These are phyloP conservation scores for Flueggea neowawraea DNA, from an alignment of 441 rosid species.

Conservation along the genomic window DNA sequence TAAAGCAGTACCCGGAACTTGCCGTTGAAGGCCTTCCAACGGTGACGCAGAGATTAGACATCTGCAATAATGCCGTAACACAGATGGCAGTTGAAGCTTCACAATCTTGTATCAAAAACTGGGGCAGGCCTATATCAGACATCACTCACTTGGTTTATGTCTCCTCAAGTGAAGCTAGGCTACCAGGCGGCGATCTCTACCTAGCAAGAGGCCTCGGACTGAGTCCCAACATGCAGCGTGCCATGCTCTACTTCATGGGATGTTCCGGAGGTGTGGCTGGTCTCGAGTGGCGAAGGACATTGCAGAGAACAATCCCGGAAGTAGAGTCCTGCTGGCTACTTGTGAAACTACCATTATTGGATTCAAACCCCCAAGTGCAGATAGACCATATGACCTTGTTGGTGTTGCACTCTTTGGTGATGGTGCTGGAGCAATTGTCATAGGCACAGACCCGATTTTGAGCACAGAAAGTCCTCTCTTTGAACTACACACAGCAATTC, in stretches of 20 bases:
- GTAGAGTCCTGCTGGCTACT: slow-evolving; percentile 82
- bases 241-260: slow-evolving; percentile 81
- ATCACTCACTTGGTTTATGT: slow-evolving; percentile 92
- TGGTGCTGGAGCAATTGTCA: slow-evolving; percentile 87
- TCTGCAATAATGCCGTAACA: slow-evolving; percentile 82
- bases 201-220: slow-evolving; percentile 80
- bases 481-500: slow-evolving; percentile 87
- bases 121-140: slow-evolving; percentile 84
- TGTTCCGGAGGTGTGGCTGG: slow-evolving; percentile 98
- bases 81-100: slow-evolving; percentile 92
- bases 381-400: slow-evolving; percentile 89
- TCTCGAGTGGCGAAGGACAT: slow-evolving; percentile 93
- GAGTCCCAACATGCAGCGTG: slow-evolving; percentile 69
- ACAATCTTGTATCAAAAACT: slow-evolving; percentile 65
- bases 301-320: slow-evolving; percentile 91
- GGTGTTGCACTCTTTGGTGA: slow-evolving; percentile 96
- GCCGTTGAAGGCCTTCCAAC: slow-evolving; percentile 80
- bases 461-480: slow-evolving; percentile 65
- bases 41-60: slow-evolving; percentile 68
- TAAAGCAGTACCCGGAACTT: slow-evolving; percentile 81
- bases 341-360: slow-evolving; percentile 96
- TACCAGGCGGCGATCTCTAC: slow-evolving; percentile 88
- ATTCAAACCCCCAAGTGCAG: slow-evolving; percentile 81
- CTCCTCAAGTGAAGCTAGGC: slow-evolving; percentile 89
- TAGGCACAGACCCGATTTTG: slow-evolving; percentile 68